phyloP scores from a whole-genome alignment of 2,329 filamentous ascomycete species.

The Zasmidium angulare region DNA sequence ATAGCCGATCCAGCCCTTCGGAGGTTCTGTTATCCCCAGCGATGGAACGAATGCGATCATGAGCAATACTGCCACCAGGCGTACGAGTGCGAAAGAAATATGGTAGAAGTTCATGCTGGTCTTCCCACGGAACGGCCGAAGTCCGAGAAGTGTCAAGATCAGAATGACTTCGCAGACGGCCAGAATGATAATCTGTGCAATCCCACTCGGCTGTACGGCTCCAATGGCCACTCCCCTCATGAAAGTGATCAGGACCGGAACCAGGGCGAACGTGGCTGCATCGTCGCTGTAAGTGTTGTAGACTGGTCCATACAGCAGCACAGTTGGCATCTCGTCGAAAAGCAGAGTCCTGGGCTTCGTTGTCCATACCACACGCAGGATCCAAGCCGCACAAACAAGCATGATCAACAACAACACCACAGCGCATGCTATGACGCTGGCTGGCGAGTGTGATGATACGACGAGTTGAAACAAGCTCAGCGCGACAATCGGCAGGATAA shows the following conservation, averaged over 20 bases:
- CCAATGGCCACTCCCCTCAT: conserved; percentile 87
- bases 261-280: conserved; percentile 82
- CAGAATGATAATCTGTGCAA: conserved; percentile 87
- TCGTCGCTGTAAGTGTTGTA: conserved; percentile 98
- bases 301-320: conserved; percentile 85
- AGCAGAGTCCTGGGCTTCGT: conserved; percentile 82
- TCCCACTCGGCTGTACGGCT: conserved; percentile 86
- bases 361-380: conserved; percentile 75
- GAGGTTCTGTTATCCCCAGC: conserved; percentile 71
- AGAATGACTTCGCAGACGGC: conserved; percentile 93
- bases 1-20: conserved; percentile 95
- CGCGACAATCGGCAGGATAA: conserved; percentile 81
- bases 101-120: conserved; percentile 99
- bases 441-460: conserved; percentile 65
- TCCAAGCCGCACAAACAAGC: conserved; percentile 72
- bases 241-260: conserved; percentile 81
- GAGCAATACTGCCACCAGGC: conserved; percentile 64
- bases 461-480: conserved; percentile 91
- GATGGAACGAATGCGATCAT: conserved; percentile 74
- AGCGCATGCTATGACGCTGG: conserved; percentile 71
- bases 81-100: conserved; percentile 74
- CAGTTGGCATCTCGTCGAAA: conserved; percentile 88
- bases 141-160: conserved; percentile 81
- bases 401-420: conserved; percentile 72
- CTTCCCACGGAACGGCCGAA: conserved; percentile 83